phyloP scores from a whole-genome alignment of 768 basidiomycete genomes.

The Ramaria sp. region DNA sequence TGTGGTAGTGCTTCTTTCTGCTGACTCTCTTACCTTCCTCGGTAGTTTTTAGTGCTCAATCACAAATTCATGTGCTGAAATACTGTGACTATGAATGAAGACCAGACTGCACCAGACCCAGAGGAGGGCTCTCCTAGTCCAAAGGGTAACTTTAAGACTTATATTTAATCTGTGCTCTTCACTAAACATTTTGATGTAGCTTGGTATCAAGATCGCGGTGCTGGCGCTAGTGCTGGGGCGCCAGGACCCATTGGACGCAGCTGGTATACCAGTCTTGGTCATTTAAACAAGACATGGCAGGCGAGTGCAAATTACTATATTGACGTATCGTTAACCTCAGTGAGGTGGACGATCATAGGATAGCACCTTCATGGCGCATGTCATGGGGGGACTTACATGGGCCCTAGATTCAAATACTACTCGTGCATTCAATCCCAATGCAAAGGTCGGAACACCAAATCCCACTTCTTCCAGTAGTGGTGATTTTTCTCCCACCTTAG shows the following conservation, averaged over 20 bases:
- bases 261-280: constrained; percentile 78
- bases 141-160: constrained; percentile 34
- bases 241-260: constrained; percentile 49
- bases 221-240: constrained; percentile 41
- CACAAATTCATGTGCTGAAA: constrained; percentile 20
- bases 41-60: constrained; percentile 37
- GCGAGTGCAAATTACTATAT: constrained; percentile 24
- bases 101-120: constrained; percentile 2
- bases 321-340: neutral
- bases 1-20: constrained; percentile 50
- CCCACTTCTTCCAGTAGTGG: neutral
- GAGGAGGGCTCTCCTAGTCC: constrained; percentile 67
- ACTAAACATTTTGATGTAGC: constrained; percentile 31
- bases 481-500: neutral
- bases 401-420: constrained; percentile 60
- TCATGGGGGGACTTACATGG: constrained; percentile 71
- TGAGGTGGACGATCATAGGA: constrained; percentile 31
- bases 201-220: constrained; percentile 74
- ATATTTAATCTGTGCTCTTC: neutral
- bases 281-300: constrained; percentile 69
- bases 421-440: constrained; percentile 47
- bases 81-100: neutral
- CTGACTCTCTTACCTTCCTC: constrained; percentile 43
- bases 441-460: constrained; percentile 55
- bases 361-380: constrained; percentile 55